Evolutionary conservation across 116 monocot genomes (phyloP).

Genomic region (Posidonia oceanica): DNA sequence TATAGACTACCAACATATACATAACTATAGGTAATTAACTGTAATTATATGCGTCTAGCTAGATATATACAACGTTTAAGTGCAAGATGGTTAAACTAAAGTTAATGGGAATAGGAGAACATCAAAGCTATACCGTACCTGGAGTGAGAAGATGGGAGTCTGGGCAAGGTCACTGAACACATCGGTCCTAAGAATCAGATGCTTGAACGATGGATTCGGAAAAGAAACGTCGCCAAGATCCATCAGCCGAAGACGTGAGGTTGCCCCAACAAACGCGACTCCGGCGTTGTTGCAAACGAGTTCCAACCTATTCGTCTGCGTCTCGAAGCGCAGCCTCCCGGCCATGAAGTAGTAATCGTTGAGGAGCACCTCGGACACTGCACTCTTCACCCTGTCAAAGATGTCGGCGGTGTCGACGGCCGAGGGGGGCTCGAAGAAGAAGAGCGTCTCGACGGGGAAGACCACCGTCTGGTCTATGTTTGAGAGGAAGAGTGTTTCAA

Average conservation of each 20-base stretch:
- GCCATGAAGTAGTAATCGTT: constrained; percentile 77
- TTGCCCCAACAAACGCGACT: constrained; percentile 38
- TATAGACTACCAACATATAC: no score
- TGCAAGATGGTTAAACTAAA: no score
- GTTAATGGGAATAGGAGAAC: no score
- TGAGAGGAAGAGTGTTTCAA: constrained; percentile 44
- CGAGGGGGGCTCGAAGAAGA: constrained; percentile 34
- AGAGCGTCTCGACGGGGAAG: constrained; percentile 73
- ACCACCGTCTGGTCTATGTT: constrained; percentile 86
- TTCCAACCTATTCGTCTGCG: constrained; percentile 38
- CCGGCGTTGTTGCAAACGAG: constrained; percentile 76
- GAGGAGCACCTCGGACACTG: constrained; percentile 43
- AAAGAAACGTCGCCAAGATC: constrained; percentile 49
- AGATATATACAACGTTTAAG: no score
- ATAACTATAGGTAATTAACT: no score
- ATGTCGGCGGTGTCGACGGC: constrained; percentile 11
- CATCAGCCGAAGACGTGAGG: constrained; percentile 24
- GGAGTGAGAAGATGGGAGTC: constrained; percentile 59
- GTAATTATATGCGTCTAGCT: no score
- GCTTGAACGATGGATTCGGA: constrained; percentile 64
- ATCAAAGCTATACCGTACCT: constrained; percentile 13
- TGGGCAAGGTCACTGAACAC: constrained; percentile 17
- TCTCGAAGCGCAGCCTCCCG: constrained; percentile 44
- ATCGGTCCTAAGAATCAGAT: constrained; percentile 31
- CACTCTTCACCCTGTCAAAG: constrained; percentile 25